Evolutionary conservation across 495 filamentous ascomycete species (phyloP), one percentile per base, ranked within the genome.

Genomic region (Cenococcum geophilum): DNA sequence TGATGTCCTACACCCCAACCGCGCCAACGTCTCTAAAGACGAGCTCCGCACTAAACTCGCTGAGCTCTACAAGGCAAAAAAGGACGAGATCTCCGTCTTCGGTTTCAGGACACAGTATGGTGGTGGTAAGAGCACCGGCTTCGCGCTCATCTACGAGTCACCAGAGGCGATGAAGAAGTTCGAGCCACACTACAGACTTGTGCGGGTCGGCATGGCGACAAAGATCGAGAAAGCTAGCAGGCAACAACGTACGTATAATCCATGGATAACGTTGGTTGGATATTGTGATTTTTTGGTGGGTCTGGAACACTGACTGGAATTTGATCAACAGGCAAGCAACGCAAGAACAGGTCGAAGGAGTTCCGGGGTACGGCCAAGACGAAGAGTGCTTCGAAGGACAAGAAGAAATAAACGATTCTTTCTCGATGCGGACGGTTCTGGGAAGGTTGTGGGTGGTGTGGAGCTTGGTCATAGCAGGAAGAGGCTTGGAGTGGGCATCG

Each of bases 321-420:
- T 27, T 58, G 12, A 0, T 42, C 59, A 64, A 81, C 79, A 99
- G 95, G 95, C 85, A 99, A 99, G 84, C 92, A 97, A 85, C 88
- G 95, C 82, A 99, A 97, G 88, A 99, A 99, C 90, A 84, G 92
- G 75, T 85, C 87, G 79, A 97, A 97, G 90, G 91, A 92, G 76
- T 87, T 95, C 76, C 90, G 95, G 66, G 95, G 95, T 76, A 92
- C 88, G 69, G 95, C 91, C 71, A 88, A 89, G 79, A 77, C 76
- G 72, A 97, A 96, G 89, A 88, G 89, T 74, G 86, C 84, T 71
- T 86, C 87, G 80, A 87, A 91, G 82, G 73, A 73, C 58, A 74
- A 76, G 66, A 75, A 78, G 57, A 75, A 76, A 73, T 80, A 78
- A 67, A 62, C 64, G 63, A 37, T 42, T 63, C 21, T 14, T 37